Conservation (phyloP, 2,329 filamentous ascomycete genomes). For the Aureobasidium sp. region DNA sequence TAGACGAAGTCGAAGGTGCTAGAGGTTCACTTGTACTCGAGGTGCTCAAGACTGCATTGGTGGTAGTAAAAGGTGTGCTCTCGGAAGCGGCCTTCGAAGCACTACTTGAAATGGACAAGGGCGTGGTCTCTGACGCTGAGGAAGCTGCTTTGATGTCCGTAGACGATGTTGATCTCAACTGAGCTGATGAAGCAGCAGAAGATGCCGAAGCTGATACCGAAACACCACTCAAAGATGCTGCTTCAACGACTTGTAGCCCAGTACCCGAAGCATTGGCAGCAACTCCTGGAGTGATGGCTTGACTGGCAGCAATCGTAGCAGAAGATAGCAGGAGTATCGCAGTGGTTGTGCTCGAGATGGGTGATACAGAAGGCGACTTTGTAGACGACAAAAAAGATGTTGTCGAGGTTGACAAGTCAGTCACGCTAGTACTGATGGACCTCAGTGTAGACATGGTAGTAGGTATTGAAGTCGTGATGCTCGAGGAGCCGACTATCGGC, state of each 20-base stretch:
- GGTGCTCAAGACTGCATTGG: not conserved
- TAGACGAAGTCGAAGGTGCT: not conserved
- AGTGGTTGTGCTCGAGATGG: not conserved
- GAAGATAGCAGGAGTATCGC: not conserved
- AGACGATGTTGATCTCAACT: not conserved
- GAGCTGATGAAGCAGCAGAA: not conserved
- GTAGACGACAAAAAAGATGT: not conserved
- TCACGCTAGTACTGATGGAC: not conserved
- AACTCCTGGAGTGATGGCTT: not conserved
- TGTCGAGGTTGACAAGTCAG: not conserved
- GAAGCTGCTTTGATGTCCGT: not conserved
- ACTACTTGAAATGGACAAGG: not conserved
- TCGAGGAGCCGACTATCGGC: not conserved
- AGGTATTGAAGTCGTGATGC: not conserved
- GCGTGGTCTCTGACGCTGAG: not conserved
- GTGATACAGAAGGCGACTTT: not conserved
- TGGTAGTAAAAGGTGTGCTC: not conserved
- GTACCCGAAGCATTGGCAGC: not conserved
- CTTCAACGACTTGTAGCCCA: not conserved
- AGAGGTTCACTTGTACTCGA: not conserved
- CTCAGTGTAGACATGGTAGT: not conserved
- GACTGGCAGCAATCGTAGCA: not conserved
- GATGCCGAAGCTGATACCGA: not conserved
- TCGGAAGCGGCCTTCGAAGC: not conserved
- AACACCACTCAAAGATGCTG: not conserved